Base-by-base conservation (phyloP, 768 basidiomycete species). In the Daedaleopsis sinensis region DNA sequence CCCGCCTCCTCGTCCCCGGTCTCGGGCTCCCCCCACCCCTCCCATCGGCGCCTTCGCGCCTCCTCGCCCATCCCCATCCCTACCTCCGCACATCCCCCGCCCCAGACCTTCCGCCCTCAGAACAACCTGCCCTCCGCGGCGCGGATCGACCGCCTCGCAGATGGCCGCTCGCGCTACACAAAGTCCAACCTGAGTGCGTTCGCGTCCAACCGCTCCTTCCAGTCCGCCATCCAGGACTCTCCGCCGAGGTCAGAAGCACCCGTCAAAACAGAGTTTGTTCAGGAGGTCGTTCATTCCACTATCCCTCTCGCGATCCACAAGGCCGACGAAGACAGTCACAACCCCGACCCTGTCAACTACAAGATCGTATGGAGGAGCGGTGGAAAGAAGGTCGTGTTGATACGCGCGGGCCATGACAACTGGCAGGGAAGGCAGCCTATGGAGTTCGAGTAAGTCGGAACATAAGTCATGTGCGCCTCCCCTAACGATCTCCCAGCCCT, bases 391-490 rank as follows among this genome's bases (percentile, higher is more conserved):
- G 89, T 93, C 15, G 67, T 80, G n/a, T 80, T 93, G 24, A 86
- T 88, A 3, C 80, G 90, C 57, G 89, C 90, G 7, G 88, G 88
- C 5, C 88, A 92, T 67, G 82, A 87, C 55, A 84, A 89, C 60
- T 92, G 89, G 90, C 87, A 87, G 64, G 89, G 89, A 16, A 78
- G 88, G 12, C 81, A 82, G 39, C 70, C 72, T 21, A 89, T 91
- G 90, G 79, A 83, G 58, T 78, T 78, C 67, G 86, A 88, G 88
- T 87, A 63, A 62, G 87, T 13, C 59, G 10, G 15, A 61, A 57
- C 32, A 27, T 53, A 16, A 50, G 12, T 21, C 36, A 46, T 44
- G 21, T 35, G 13, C 42, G 12, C 27, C 55, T 13, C 54, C 21
- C 36, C 15, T 55, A 8, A 18, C 15, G 19, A 56, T 18, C 27